Base-by-base conservation (phyloP, 768 basidiomycete species). In the Calocera viscosa region DNA sequence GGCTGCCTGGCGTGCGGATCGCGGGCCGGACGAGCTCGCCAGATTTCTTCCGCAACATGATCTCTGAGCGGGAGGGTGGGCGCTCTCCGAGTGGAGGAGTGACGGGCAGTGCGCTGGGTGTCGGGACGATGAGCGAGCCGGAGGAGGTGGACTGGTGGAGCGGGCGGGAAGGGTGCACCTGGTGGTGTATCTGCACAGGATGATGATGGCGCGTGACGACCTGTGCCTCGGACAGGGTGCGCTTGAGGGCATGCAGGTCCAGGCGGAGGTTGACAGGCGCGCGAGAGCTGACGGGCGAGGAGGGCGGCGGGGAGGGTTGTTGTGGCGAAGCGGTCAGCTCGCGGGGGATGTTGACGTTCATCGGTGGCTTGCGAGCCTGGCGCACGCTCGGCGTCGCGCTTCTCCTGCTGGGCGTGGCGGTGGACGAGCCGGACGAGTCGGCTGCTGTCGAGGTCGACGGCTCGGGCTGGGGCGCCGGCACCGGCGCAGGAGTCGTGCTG, bases 41-140 rank as follows among this genome's bases (percentile, higher is more conserved):
- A 16, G 91, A 91, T 77, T 96, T 97, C 77, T 97, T 97, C 68
- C 93, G 85, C 35, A 91, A 79, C 65, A 89, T 35, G 70, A 70
- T 28, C 70, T 69, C 14, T 40, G 64, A 3, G 65, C 28, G 26
- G 64, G 34, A 33, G 65, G 16, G 33, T n/a, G 24, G 12, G 63
- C 26, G 63, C 8, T 16, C 24, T 11, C 14, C 34, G 64, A 65
- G 39, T 8, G 64, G 64, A 11, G 64, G 34, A 2, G 64, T 64
- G 19, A 41, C 2, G 7, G 64, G 34, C 22, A 33, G 10, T 11
- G 34, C 19, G 32, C 3, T 11, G 22, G 64, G 35, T 7, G 2
- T 11, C 2, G 35, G 64, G 64, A 64, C 30, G 19, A 11, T 28
- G 10, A 64, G 35, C 17, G 34, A 35, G 34, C 64, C 64, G 30